These are phyloP conservation scores for Penicillium canariense DNA, from an alignment of 495 filamentous ascomycete genomes.

Conservation along the genomic window DNA sequence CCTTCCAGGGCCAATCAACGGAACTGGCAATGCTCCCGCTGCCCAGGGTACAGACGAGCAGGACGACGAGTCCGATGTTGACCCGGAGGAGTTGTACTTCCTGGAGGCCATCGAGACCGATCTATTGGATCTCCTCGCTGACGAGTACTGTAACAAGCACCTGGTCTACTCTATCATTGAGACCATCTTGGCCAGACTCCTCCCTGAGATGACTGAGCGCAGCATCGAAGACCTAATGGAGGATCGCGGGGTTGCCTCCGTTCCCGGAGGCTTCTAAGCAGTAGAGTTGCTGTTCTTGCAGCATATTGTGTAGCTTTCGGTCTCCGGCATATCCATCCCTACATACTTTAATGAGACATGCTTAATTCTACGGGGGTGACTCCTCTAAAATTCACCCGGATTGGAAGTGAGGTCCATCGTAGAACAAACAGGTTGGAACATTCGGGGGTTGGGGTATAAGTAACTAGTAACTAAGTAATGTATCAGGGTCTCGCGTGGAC, in stretches of 20 bases:
- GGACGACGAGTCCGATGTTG: conserved; percentile 21
- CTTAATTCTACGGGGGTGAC: neutral
- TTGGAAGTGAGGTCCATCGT: neutral
- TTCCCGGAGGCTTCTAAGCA: conserved; percentile 15
- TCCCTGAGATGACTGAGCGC: conserved; percentile 80
- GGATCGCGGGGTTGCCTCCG: conserved; percentile 54
- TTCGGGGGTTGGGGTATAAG: neutral
- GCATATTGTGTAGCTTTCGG: conserved; percentile 1
- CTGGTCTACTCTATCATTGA: conserved; percentile 77
- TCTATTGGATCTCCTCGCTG: conserved; percentile 70
- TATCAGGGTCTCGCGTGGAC: neutral
- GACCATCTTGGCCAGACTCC: conserved; percentile 67
- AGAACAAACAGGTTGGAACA: neutral
- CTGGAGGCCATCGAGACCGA: conserved; percentile 44
- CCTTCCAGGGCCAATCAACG: neutral
- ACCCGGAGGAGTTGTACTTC: conserved; percentile 39
- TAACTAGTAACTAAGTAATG: neutral
- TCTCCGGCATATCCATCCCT: too few species aligned
- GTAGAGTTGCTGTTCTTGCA: conserved; percentile 9
- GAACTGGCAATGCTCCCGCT: neutral
- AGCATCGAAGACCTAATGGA: conserved; percentile 70
- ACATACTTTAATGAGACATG: conserved; percentile 13
- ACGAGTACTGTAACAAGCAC: conserved; percentile 88
- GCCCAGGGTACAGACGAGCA: conserved; percentile 11
- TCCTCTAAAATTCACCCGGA: neutral